Conservation (phyloP, 164 flowering plant species). For the Warburgia ugandensis region DNA sequence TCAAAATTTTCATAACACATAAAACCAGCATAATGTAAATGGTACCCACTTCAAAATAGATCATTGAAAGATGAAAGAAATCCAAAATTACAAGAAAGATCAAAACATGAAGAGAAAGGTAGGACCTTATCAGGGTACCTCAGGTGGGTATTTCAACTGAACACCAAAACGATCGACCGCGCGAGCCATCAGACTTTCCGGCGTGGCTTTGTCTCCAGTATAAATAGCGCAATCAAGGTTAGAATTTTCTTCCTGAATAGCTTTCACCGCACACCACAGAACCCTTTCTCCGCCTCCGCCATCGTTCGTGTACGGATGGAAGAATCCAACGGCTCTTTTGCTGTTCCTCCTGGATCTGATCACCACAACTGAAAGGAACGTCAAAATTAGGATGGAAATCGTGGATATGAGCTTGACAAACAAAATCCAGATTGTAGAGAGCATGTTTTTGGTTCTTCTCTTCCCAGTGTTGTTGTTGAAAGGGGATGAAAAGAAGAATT, state of each 20-base stretch:
- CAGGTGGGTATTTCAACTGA: conserved; percentile 49
- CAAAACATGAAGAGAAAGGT: no score
- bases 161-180: conserved; percentile 88
- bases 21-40: no score
- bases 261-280: conserved; percentile 93
- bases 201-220: conserved; percentile 88
- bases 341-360: conserved; percentile 27
- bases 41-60: neutral
- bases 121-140: conserved; percentile 26
- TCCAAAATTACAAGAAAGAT: neutral
- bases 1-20: neutral
- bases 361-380: conserved; percentile 7
- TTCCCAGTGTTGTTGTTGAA: no score
- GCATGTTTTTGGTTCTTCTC: conserved; percentile 6
- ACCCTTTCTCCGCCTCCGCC: conserved; percentile 99
- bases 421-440: conserved; percentile 12
- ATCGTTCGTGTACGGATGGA: conserved; percentile 97
- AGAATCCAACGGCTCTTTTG: conserved; percentile 61
- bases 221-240: conserved; percentile 64
- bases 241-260: conserved; percentile 64
- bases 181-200: conserved; percentile 46
- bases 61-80: neutral
- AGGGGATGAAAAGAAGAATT: no score
- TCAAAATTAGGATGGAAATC: conserved; percentile 4
- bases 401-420: conserved; percentile 13